Base-by-base conservation (phyloP, 1,284 basidiomycete genomes). In the Ganoderma meredithae region DNA sequence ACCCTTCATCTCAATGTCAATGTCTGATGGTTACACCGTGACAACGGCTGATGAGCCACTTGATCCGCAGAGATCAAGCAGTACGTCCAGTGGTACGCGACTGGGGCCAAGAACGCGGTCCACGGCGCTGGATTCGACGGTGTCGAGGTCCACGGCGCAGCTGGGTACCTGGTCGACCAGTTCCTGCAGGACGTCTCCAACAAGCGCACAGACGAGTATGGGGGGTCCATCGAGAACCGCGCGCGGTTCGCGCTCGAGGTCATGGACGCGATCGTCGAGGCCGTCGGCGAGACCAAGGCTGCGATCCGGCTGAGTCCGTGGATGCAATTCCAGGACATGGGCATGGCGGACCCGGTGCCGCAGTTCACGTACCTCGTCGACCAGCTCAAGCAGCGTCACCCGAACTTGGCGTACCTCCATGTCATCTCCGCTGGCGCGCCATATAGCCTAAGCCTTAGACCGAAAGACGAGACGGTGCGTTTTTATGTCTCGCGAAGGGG, bases 351-450 rank as follows among this genome's bases (percentile, higher is more conserved):
- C 62, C 89, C 86, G 0, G 72, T 81, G 55, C 83, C 84, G 0
- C 82, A 80, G 0, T 86, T 82, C 77, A 68, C 76, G 10, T 78
- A 83, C 62, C 66, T 86, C 6, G 77, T 80, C 0, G 71, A 73
- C 1, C 72, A 80, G n/a, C 73, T 87, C 22, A 77, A 76, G 63
- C 64, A 81, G 52, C 72, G 77, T 2, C 80, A 81, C 71, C 84
- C 86, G 25, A 73, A 82, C n/a, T 77, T 91, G 10, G 86, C 87
- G 0, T 91, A 89, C 74, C 69, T 90, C n/a, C 87, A 88, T 75
- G 76, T 81, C 44, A 77, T 84, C 49, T 84, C 85, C 73, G 78
- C 80, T 0, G 74, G 80, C 19, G 74, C 78, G 0, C 43, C 31
- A 9, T 74, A 68, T 66, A 69, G 69, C 43, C 73, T 39, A 65